phyloP scores from a whole-genome alignment of 1,284 basidiomycete species.

The Sporisorium exsertum region DNA sequence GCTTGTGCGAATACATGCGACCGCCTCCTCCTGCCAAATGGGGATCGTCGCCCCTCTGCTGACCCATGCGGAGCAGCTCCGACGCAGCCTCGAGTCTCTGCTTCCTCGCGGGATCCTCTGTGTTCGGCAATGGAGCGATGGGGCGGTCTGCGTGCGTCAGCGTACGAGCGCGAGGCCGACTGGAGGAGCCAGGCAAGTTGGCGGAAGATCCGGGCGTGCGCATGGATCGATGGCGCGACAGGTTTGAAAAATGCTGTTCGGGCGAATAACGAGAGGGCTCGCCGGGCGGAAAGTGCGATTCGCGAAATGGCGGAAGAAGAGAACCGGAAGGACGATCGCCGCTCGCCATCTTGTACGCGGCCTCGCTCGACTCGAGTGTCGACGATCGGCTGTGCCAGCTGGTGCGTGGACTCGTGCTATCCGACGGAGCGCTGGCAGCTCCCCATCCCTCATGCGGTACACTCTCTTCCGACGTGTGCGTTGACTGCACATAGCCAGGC shows the following conservation, averaged over 20 bases:
- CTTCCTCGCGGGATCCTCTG: slow-evolving; percentile 40
- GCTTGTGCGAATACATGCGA: slow-evolving; percentile 41
- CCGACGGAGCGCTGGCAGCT: slow-evolving; percentile 36
- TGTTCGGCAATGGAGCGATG: slow-evolving; percentile 53
- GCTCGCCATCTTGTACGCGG: slow-evolving; percentile 41
- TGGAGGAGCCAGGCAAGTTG: slow-evolving; percentile 24
- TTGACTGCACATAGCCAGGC: slow-evolving; percentile 33
- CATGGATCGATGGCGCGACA: slow-evolving; percentile 44
- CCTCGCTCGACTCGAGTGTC: slow-evolving; percentile 54
- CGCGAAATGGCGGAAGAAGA: slow-evolving; percentile 42
- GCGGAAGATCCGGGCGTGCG: slow-evolving; percentile 36
- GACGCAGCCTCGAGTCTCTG: slow-evolving; percentile 46
- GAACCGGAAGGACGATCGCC: slow-evolving; percentile 25
- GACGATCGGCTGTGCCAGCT: slow-evolving; percentile 59
- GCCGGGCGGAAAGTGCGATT: slow-evolving; percentile 14
- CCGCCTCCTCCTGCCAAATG: slow-evolving; percentile 3
- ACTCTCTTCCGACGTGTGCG: slow-evolving; percentile 40
- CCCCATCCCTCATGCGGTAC: slow-evolving; percentile 42
- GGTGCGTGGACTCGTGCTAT: slow-evolving; percentile 45
- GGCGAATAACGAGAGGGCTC: slow-evolving; percentile 30
- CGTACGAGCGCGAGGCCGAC: slow-evolving; percentile 50
- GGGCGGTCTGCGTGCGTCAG: slow-evolving; percentile 49
- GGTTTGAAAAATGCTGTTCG: slow-evolving; percentile 27
- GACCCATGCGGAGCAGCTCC: slow-evolving; percentile 49
- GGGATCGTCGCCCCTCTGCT: slow-evolving; percentile 24